phyloP scores from a whole-genome alignment of 495 filamentous ascomycete species.

The Amphirosellinia nigrospora region DNA sequence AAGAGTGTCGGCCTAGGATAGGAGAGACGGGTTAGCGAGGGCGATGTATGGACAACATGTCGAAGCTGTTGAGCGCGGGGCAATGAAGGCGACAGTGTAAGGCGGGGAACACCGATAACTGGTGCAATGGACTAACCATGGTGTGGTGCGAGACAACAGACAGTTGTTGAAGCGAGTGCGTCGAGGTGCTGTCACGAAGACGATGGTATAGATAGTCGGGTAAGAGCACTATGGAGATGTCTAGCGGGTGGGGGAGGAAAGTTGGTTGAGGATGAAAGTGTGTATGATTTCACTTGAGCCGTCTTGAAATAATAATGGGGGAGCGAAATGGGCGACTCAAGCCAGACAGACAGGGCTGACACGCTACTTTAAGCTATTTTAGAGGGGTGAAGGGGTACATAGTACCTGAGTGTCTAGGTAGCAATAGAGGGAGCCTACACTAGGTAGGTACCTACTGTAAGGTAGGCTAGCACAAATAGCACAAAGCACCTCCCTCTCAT shows the following conservation, averaged over 20 bases:
- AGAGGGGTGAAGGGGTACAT: slow-evolving; percentile 7
- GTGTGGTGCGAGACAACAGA: background rate
- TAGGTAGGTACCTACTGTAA: slow-evolving; percentile 9
- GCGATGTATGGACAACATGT: background rate
- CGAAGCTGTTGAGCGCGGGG: slow-evolving; percentile 33
- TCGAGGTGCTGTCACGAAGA: background rate
- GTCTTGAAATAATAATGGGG: slow-evolving; percentile 20
- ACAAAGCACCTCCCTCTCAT: background rate
- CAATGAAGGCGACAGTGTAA: slow-evolving; percentile 3
- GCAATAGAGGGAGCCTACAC: background rate
- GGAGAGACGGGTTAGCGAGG: slow-evolving; percentile 35
- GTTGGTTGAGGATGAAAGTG: slow-evolving; percentile 5
- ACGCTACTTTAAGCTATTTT: slow-evolving; percentile 15
- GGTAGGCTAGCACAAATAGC: no score
- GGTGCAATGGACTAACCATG: slow-evolving; percentile 23
- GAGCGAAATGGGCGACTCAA: background rate
- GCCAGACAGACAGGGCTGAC: slow-evolving; percentile 17
- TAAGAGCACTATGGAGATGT: background rate
- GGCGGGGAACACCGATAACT: slow-evolving; percentile 16
- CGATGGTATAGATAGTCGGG: background rate
- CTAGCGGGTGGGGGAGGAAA: slow-evolving; percentile 12
- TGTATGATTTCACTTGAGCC: slow-evolving; percentile 15
- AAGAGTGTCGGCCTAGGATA: slow-evolving; percentile 79
- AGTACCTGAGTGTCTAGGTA: no score
- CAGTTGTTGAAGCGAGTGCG: slow-evolving; percentile 15